Percentiles rank a stretch among this genome's conserved stretches.
These are phyloP conservation scores for Colletotrichum eleusines DNA, from an alignment of 2,329 filamentous ascomycete genomes.

Conservation along the genomic window DNA sequence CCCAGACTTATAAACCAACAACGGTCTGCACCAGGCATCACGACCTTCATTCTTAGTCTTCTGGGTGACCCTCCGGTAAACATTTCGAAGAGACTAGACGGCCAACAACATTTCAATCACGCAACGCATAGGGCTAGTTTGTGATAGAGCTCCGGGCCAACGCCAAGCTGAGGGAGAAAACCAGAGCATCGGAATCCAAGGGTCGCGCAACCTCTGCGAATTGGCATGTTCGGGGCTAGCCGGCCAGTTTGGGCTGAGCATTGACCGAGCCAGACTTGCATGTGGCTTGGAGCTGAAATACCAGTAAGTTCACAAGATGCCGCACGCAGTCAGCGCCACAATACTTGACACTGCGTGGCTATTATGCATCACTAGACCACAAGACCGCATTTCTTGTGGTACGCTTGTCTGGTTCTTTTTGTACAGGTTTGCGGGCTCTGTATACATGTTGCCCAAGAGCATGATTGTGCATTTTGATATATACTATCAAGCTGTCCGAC, in stretches of 20 bases:
- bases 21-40: not conserved
- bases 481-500: not conserved
- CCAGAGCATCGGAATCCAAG: not conserved
- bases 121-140: constrained; percentile 10
- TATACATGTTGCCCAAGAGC: too few relatives aligned
- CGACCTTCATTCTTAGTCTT: not conserved
- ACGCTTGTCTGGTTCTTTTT: not conserved
- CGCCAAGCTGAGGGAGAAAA: not conserved
- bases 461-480: not conserved
- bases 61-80: not conserved
- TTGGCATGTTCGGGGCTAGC: not conserved
- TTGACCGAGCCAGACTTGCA: constrained; percentile 1
- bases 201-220: not conserved
- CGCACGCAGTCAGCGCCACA: constrained; percentile 5
- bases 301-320: not conserved
- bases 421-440: too few relatives aligned
- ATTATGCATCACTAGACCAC: not conserved
- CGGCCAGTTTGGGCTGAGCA: constrained; percentile 5
- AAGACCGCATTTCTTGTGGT: not conserved
- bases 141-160: not conserved
- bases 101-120: constrained; percentile 1
- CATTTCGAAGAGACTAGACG: not conserved
- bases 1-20: constrained; percentile 1
- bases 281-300: constrained; percentile 22
- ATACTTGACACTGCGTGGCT: not conserved